These are phyloP conservation scores for Brassica carinata DNA, from an alignment of 345 rosid genomes.

Conservation along the genomic window DNA sequence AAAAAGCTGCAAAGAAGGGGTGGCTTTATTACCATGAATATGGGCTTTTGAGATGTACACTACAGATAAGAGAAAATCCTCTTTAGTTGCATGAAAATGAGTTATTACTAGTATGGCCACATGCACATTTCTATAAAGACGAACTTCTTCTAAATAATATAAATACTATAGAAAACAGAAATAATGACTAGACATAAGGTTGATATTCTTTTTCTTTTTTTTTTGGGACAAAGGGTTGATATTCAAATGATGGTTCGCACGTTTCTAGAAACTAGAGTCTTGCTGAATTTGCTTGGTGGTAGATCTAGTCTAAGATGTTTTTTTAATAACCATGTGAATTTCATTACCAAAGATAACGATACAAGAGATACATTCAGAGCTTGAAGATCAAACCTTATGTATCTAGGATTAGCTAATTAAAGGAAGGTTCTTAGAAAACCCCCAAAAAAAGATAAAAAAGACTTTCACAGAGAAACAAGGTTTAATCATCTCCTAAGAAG, in stretches of 20 bases:
- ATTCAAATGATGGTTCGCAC: background rate
- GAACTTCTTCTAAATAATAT: conserved; percentile 7
- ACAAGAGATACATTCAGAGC: too few species aligned
- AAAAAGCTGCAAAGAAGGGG: conserved; percentile 35
- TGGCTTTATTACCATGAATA: conserved; percentile 34
- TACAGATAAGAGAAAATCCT: conserved; percentile 25
- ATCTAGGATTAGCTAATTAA: too few species aligned
- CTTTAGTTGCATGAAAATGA: conserved; percentile 36
- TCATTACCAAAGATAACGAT: too few species aligned
- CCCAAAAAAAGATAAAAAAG: too few species aligned
- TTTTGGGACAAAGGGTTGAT: background rate
- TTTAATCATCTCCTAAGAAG: too few species aligned
- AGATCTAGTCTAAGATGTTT: background rate
- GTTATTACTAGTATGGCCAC: conserved; percentile 13
- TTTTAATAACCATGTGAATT: too few species aligned
- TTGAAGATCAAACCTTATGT: too few species aligned
- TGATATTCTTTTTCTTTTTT: background rate
- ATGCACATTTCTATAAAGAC: conserved; percentile 37
- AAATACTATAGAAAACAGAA: background rate
- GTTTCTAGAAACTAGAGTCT: background rate
- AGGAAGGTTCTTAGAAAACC: too few species aligned
- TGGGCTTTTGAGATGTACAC: conserved; percentile 33
- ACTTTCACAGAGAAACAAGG: too few species aligned
- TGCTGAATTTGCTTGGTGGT: background rate
- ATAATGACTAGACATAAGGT: background rate